phyloP scores from a whole-genome alignment of 306 rosid species.

The Astragalus membranaceus region DNA sequence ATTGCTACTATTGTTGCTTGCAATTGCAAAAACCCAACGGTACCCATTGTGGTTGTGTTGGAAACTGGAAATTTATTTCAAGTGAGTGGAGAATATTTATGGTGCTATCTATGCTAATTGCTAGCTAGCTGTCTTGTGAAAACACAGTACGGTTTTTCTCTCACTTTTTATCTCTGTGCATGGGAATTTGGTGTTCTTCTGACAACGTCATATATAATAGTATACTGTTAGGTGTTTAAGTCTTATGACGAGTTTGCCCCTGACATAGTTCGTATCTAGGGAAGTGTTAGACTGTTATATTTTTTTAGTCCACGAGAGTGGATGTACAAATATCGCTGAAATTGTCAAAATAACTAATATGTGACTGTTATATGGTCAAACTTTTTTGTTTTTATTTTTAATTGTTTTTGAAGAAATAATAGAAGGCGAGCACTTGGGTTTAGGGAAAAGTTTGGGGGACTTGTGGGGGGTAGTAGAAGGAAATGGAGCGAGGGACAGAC shows the following conservation, averaged over 20 bases:
- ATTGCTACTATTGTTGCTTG: not conserved
- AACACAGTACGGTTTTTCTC: not conserved
- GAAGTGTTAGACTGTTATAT: conserved; percentile 24
- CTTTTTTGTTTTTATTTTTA: not conserved
- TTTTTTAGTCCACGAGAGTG: too few relatives aligned
- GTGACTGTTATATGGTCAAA: conserved; percentile 13
- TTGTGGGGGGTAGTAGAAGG: conserved; percentile 14
- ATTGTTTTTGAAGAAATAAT: not conserved
- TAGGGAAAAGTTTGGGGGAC: conserved; percentile 18
- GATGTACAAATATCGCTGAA: too few relatives aligned
- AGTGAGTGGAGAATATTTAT: not conserved
- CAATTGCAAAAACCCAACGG: not conserved
- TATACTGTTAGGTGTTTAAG: not conserved
- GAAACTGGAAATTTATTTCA: too few relatives aligned
- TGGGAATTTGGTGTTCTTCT: conserved; percentile 13
- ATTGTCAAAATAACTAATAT: too few relatives aligned
- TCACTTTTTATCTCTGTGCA: not conserved
- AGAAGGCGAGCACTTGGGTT: not conserved
- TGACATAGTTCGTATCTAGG: conserved; percentile 1
- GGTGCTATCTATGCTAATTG: not conserved
- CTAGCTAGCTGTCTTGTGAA: not conserved
- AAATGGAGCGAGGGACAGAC: conserved; percentile 22
- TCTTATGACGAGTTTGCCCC: conserved; percentile 50
- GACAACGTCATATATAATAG: conserved; percentile 1
- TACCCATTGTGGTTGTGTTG: conserved; percentile 24